phyloP scores from a whole-genome alignment of 805 yeast species.

The Saccharomycopsis olivae region DNA sequence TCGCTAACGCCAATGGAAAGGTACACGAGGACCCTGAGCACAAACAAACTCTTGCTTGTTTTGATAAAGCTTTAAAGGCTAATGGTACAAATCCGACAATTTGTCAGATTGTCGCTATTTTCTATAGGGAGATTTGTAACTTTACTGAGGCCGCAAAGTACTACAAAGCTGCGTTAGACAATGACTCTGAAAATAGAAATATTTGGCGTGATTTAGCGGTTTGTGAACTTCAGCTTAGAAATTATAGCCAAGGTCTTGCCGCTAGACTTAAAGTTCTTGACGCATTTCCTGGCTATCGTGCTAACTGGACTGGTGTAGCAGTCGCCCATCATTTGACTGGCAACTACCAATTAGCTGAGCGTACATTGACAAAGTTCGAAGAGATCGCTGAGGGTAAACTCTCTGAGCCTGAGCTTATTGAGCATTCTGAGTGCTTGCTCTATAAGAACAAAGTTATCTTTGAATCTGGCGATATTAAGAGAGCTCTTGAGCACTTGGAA shows the following conservation, averaged over 20 bases:
- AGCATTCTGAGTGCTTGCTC: conserved; percentile 70
- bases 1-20: conserved; percentile 26
- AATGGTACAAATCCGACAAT: conserved; percentile 58
- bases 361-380: conserved; percentile 67
- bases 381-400: conserved; percentile 58
- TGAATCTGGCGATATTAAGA: conserved; percentile 49
- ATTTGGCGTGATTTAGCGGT: conserved; percentile 75
- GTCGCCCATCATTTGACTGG: conserved; percentile 72
- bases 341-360: conserved; percentile 58
- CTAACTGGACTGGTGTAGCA: conserved; percentile 85
- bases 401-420: conserved; percentile 56
- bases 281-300: conserved; percentile 69
- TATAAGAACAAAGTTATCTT: conserved; percentile 63
- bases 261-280: conserved; percentile 64
- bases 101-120: conserved; percentile 79
- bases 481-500: conserved; percentile 52
- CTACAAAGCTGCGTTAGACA: conserved; percentile 62
- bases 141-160: conserved; percentile 71
- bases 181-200: conserved; percentile 69
- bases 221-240: conserved; percentile 72
- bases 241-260: conserved; percentile 48
- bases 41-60: conserved; percentile 31
- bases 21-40: conserved; percentile 37
- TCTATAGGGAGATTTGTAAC: conserved; percentile 57
- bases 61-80: conserved; percentile 50